phyloP scores from a whole-genome alignment of 495 filamentous ascomycete species.

The Acidomyces sp. region DNA sequence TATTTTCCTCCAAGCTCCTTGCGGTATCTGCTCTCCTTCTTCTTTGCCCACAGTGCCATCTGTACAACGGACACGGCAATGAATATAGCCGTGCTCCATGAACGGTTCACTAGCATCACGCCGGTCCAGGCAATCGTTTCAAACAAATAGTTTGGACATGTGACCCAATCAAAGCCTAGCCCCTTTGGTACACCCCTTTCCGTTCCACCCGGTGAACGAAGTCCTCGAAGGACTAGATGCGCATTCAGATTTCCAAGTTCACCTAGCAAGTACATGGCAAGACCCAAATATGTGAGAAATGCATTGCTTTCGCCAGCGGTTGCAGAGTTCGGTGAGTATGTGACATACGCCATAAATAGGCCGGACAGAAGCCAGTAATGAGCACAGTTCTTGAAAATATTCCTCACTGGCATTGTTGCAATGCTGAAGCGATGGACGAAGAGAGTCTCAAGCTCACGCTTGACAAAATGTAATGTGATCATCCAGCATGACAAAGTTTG shows the following conservation, averaged over 20 bases:
- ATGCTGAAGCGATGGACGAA: slow-evolving; percentile 92
- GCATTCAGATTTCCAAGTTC: slow-evolving; percentile 69
- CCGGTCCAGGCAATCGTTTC: slow-evolving; percentile 78
- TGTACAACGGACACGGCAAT: slow-evolving; percentile 49
- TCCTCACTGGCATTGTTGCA: slow-evolving; percentile 77
- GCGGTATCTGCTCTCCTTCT: slow-evolving; percentile 83
- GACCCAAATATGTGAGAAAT: slow-evolving; percentile 43
- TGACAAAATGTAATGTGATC: slow-evolving; percentile 73
- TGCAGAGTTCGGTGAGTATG: slow-evolving; percentile 60
- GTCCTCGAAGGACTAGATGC: slow-evolving; percentile 58
- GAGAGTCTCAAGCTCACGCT: slow-evolving; percentile 87
- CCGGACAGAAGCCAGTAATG: slow-evolving; percentile 86
- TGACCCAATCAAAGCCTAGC: slow-evolving; percentile 74
- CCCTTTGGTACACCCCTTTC: slow-evolving; percentile 78
- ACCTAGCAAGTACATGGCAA: slow-evolving; percentile 58
- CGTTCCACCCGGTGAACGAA: slow-evolving; percentile 68
- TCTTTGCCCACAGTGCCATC: slow-evolving; percentile 78
- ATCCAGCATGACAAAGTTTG: slow-evolving; percentile 62
- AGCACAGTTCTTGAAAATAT: slow-evolving; percentile 80
- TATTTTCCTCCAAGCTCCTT: slow-evolving; percentile 84
- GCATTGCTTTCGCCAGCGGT: slow-evolving; percentile 38
- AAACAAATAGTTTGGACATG: slow-evolving; percentile 95
- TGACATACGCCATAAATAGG: slow-evolving; percentile 67
- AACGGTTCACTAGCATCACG: slow-evolving; percentile 60
- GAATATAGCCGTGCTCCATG: slow-evolving; percentile 62